Evolutionary conservation across 2,329 filamentous ascomycete genomes (phyloP).

Genomic region (Xylariomycetidae sp.): DNA sequence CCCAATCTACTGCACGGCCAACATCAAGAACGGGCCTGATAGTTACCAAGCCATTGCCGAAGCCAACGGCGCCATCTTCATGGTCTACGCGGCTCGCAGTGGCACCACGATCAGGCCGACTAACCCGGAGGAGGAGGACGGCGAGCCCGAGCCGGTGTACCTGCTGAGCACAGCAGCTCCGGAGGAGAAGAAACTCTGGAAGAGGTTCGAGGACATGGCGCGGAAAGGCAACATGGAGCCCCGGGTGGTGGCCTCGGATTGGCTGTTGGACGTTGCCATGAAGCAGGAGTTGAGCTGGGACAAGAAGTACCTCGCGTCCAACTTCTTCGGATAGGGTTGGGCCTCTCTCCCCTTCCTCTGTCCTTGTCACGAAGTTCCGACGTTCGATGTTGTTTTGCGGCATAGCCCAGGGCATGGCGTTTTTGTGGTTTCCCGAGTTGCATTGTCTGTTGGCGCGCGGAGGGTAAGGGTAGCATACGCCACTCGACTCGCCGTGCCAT

Average conservation of each 20-base stretch:
- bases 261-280: conserved; percentile 87
- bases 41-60: conserved; percentile 82
- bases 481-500: no score
- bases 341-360: no score
- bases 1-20: conserved; percentile 77
- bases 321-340: conserved; percentile 31
- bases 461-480: no score
- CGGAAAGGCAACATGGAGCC: conserved; percentile 71
- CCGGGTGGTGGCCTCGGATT: conserved; percentile 77
- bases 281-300: conserved; percentile 70
- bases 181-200: conserved; percentile 71
- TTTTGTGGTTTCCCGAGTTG: no score
- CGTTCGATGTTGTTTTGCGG: conserved; percentile 6
- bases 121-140: conserved; percentile 54
- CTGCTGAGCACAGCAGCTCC: conserved; percentile 64
- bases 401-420: conserved; percentile 9
- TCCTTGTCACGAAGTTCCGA: background rate
- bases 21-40: conserved; percentile 73
- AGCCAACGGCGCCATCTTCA: conserved; percentile 81
- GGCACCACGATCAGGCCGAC: conserved; percentile 62
- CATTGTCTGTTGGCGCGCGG: no score
- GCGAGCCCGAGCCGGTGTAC: conserved; percentile 67
- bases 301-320: conserved; percentile 51
- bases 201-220: conserved; percentile 74
- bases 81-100: conserved; percentile 68